Evolutionary conservation across 345 rosid genomes (phyloP), one percentile per base, ranked within the genome.

Genomic region (Salix udensis): DNA sequence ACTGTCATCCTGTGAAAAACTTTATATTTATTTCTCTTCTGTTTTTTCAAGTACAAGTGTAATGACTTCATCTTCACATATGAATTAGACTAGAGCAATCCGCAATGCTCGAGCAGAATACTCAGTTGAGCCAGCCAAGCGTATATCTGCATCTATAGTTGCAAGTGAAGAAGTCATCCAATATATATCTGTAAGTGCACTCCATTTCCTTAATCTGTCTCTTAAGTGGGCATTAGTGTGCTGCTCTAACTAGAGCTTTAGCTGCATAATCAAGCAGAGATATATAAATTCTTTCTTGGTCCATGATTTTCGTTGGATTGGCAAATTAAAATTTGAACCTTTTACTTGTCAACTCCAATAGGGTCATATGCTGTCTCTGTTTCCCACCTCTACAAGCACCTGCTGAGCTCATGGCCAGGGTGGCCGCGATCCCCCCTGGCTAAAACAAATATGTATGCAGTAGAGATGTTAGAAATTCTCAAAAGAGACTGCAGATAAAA

Each of bases 51-150:
- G 16, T n/a, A 24, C 73, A 73, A 79, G 40, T 37, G n/a, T 46
- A 10, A 28, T 82, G 75, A 74, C 55, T 52, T n/a, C 76, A 34
- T 70, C 15, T 52, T 79, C 24, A 64, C 40, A 58, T 73, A 19
- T 67, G 67, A 72, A 37, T 65, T 81, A 96, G 99, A 96, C 96
- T 31, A 88, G 89, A 84, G 97, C 97, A 82, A 89, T 95, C 73
- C 88, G 98, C 55, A 93, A 91, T 91, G 99, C 88, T 72, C 87
- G 98, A 81, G 97, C 99, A 37, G 99, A 96, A 89, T 96, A 93
- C 78, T 88, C 96, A 31, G 96, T 96, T 84, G 99, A 93, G 83
- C 99, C 99, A 8, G 96, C 90, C 70, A 96, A 89, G 82, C 92
- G 90, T 73, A 93, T 96, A 88, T 93, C 99, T 84, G 99, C 97